Evolutionary conservation across 495 filamentous ascomycete genomes (phyloP).

Genomic region (Hypoxylon lenormandii): DNA sequence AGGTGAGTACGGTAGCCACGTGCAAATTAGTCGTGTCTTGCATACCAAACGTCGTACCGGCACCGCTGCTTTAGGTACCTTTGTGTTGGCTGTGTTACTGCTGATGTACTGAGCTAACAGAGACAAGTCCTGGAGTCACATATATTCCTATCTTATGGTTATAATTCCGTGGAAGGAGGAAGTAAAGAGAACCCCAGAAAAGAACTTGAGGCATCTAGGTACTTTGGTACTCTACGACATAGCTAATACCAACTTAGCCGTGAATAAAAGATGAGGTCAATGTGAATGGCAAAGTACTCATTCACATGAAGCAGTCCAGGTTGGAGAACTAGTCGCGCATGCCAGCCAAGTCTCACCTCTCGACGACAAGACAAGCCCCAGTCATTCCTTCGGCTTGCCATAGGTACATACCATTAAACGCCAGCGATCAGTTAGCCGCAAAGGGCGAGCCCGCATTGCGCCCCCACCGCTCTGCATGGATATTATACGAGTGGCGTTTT

Average conservation of each 20-base stretch:
- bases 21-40: slow-evolving; percentile 30
- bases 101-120: too few species aligned
- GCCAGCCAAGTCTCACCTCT: not conserved
- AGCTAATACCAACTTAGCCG: too few species aligned
- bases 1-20: slow-evolving; percentile 22
- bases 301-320: slow-evolving; percentile 2
- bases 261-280: too few species aligned
- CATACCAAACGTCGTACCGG: not conserved
- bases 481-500: slow-evolving; percentile 13
- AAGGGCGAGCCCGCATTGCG: slow-evolving; percentile 18
- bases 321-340: not conserved
- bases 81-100: too few species aligned
- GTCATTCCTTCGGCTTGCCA: not conserved
- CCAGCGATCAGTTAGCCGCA: not conserved
- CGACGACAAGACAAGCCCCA: not conserved
- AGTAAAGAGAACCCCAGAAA: too few species aligned
- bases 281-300: not conserved
- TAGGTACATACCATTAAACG: not conserved
- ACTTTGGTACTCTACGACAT: too few species aligned
- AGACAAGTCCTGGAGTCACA: too few species aligned
- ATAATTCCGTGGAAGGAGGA: too few species aligned
- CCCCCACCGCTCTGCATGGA: slow-evolving; percentile 21
- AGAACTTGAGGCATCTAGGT: too few species aligned
- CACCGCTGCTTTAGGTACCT: too few species aligned
- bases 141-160: too few species aligned